Conservation (phyloP, 2,329 filamentous ascomycete species). For the Mariannaea sp. region DNA sequence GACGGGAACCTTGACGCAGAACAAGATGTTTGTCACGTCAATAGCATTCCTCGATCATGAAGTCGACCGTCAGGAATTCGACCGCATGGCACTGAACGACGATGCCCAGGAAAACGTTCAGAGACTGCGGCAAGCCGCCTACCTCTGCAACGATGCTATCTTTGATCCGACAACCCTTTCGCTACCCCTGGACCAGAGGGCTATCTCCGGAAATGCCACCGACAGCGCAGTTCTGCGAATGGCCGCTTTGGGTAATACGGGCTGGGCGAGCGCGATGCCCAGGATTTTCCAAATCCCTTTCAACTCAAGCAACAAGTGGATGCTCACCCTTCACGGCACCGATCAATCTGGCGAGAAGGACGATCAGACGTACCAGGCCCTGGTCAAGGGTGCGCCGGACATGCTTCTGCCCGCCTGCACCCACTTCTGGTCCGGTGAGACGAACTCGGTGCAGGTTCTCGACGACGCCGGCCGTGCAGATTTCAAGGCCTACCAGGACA, state of each 20-base stretch:
- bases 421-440: constrained; percentile 42
- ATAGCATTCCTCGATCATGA: constrained; percentile 44
- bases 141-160: constrained; percentile 49
- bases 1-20: constrained; percentile 50
- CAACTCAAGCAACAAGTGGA: constrained; percentile 57
- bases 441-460: constrained; percentile 42
- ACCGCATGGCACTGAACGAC: constrained; percentile 6
- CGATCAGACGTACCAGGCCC: constrained; percentile 46
- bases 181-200: constrained; percentile 42
- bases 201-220: constrained; percentile 49
- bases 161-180: constrained; percentile 47
- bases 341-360: constrained; percentile 57
- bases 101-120: background rate
- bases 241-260: constrained; percentile 35
- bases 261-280: constrained; percentile 29
- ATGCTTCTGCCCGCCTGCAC: constrained; percentile 49
- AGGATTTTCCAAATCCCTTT: constrained; percentile 51
- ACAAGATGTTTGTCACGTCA: constrained; percentile 50
- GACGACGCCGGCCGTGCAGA: constrained; percentile 40
- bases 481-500: constrained; percentile 46
- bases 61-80: constrained; percentile 36
- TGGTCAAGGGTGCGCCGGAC: too few species aligned
- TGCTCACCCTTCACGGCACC: constrained; percentile 48
- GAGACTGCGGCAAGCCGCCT: constrained; percentile 20
- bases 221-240: constrained; percentile 50